A percentile compares a stretch with the other conserved stretches of the same genome.
Conservation (phyloP, 306 rosid species). For the Cucumis melo region DNA sequence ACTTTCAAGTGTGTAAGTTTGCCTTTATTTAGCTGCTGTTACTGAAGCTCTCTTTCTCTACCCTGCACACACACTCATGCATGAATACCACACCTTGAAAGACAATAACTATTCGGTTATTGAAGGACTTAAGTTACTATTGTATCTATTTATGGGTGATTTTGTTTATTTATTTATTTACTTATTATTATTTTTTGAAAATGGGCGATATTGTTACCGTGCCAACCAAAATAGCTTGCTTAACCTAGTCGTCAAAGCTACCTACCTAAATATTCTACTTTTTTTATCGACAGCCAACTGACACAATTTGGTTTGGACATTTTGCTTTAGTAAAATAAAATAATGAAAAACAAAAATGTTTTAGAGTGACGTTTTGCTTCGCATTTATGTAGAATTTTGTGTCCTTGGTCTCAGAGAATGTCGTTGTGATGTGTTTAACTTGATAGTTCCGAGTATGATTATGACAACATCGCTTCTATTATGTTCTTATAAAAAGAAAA, state of each 20-base stretch:
- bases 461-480: slow-evolving; percentile 1
- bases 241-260: too few species aligned
- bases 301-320: too few species aligned
- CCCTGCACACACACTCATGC: background rate
- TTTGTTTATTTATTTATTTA: too few species aligned
- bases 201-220: too few species aligned
- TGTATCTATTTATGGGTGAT: background rate
- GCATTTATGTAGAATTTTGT: background rate
- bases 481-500: background rate
- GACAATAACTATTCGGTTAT: too few species aligned
- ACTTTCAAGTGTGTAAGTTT: slow-evolving; percentile 98
- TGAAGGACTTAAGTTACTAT: background rate
- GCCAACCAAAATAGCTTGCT: too few species aligned
- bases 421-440: background rate
- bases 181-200: too few species aligned
- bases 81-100: too few species aligned
- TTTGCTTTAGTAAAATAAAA: too few species aligned
- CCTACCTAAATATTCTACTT: too few species aligned
- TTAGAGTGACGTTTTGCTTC: background rate
- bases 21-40: slow-evolving; percentile 34
- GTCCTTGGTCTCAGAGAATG: background rate
- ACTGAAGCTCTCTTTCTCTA: background rate
- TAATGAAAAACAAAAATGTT: too few species aligned
- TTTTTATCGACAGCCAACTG: too few species aligned
- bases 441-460: background rate